Evolutionary conservation across 257 asterid species (phyloP).

Genomic region (Solanum pimpinellifolium): DNA sequence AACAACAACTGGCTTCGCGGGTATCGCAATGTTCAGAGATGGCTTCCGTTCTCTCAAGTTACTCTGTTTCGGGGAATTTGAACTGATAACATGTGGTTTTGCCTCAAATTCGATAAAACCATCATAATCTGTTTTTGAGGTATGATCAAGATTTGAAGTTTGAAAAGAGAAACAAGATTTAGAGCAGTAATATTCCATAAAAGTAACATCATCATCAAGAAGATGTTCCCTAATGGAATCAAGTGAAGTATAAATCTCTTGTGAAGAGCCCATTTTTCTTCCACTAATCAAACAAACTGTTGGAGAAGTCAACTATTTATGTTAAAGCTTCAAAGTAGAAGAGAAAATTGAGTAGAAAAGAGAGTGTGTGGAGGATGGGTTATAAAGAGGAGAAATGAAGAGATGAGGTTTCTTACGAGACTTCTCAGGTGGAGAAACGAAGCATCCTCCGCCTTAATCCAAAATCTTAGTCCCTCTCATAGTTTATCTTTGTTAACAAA

Average conservation of each 20-base stretch:
- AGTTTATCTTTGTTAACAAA: too few species aligned
- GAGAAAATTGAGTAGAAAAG: conserved; percentile 20
- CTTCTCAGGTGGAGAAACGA: conserved; percentile 27
- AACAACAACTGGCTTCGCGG: neutral
- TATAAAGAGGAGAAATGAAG: conserved; percentile 16
- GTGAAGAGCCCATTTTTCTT: conserved; percentile 24
- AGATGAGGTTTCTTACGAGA: conserved; percentile 18
- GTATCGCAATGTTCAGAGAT: conserved; percentile 46
- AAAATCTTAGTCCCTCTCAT: neutral
- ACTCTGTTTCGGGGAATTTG: neutral
- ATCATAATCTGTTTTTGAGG: neutral
- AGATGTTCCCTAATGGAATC: conserved; percentile 71
- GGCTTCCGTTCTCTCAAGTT: conserved; percentile 43
- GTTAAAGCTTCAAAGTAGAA: neutral
- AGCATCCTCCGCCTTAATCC: neutral
- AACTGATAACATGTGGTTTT: conserved; percentile 1
- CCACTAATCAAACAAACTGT: neutral
- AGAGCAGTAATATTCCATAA: conserved; percentile 26
- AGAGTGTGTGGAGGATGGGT: conserved; percentile 8
- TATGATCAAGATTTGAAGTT: neutral
- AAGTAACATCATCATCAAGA: conserved; percentile 43
- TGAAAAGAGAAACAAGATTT: conserved; percentile 2
- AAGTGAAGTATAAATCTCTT: conserved; percentile 36
- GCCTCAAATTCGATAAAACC: conserved; percentile 23
- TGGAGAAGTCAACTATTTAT: neutral